Conservation (phyloP, 306 rosid genomes). For the Benincasa hispida region DNA sequence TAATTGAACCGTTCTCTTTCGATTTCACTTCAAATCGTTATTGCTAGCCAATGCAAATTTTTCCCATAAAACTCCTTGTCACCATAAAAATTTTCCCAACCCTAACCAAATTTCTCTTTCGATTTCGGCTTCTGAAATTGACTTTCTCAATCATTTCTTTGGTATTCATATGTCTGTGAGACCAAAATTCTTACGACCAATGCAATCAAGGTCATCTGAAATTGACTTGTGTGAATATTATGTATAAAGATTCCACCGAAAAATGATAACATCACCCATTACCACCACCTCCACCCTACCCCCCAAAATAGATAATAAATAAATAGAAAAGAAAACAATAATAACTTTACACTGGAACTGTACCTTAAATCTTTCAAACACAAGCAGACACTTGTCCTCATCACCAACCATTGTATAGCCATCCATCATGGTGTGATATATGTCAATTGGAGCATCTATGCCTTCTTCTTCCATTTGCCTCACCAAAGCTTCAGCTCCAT, state of each 20-base stretch:
- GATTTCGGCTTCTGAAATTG: background rate
- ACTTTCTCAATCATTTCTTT: background rate
- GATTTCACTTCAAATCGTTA: background rate
- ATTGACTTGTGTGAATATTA: background rate
- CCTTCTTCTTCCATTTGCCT: constrained; percentile 99
- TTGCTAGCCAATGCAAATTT: background rate
- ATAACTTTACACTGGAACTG: background rate
- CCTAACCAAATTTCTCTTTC: too few species aligned
- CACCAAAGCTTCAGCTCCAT: constrained; percentile 75
- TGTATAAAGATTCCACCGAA: background rate
- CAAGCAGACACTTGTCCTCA: constrained; percentile 80
- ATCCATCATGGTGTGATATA: constrained; percentile 98
- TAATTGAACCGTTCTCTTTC: background rate
- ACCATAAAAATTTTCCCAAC: too few species aligned
- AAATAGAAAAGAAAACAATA: background rate
- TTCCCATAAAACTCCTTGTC: background rate
- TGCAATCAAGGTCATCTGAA: background rate
- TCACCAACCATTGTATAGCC: constrained; percentile 85
- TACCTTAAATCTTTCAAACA: constrained; percentile 91
- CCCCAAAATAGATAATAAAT: too few species aligned
- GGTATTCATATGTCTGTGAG: background rate
- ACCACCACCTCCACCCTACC: too few species aligned
- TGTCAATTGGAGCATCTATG: constrained; percentile 87
- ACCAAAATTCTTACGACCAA: background rate
- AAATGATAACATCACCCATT: background rate